Evolutionary conservation across 768 basidiomycete genomes (phyloP), one percentile per base, ranked within the genome.

Genomic region (Sutorius australiensis): DNA sequence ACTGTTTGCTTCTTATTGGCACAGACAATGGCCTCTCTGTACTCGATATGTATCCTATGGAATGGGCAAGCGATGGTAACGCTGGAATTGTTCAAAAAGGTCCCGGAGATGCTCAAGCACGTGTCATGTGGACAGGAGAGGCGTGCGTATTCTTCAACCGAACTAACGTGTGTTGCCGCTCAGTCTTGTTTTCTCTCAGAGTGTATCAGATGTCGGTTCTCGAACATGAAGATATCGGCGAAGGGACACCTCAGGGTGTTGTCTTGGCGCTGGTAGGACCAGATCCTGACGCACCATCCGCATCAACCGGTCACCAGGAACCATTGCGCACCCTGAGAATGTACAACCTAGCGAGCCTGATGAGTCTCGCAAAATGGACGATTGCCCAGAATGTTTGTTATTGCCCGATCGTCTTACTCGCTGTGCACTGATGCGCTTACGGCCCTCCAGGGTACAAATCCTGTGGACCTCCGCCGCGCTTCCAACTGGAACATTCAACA

Each of bases 11-110:
- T n/a, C 78, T 93, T 12, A 79, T 93, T 27, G 91, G 91, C 4
- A 86, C 88, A 51, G 86, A 89, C 56, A 77, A 84, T 53, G 91
- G 91, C 3, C 76, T 93, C 24, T 89, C 87, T 1, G 89, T 92
- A 6, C 70, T 93, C 45, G 86, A 93, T 62, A 84, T 90, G 81
- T 89, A 84, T 62, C 90, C 91, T 1, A 77, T 82, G 58, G 85
- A 87, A 55, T 85, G 81, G 81, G 62, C 62, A 10, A 73, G 73
- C 24, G 68, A 70, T 3, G 80, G 80, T 2, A 71, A 68, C 3
- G 66, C 77, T 13, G 68, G 72, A 16, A 61, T 77, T 8, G 39
- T 69, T 27, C 68, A 71, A 40, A 84, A 81, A 58, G 85, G 84
- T 5, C 89, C 90, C 5, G 78, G 80, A 38, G 89, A 91, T 56